These are phyloP conservation scores for Trypanosoma platydactyli DNA, from an alignment of 208 protist species.

Conservation along the genomic window DNA sequence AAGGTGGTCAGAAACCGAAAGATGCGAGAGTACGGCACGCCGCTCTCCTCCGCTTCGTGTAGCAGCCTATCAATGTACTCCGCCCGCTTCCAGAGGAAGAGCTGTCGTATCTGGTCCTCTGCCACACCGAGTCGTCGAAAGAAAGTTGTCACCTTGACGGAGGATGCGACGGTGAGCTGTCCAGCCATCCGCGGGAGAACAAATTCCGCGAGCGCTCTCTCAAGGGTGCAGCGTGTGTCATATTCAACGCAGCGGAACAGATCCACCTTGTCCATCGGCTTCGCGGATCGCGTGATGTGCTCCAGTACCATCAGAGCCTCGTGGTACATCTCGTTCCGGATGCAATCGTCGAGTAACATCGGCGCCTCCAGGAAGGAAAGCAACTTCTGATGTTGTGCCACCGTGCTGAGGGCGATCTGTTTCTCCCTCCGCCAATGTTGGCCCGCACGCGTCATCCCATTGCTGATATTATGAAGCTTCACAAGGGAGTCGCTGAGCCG, in stretches of 20 bases:
- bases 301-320: constrained; percentile 75
- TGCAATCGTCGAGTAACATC: constrained; percentile 59
- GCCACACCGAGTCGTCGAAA: constrained; percentile 50
- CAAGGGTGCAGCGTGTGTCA: constrained; percentile 31
- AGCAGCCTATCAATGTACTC: constrained; percentile 45
- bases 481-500: constrained; percentile 46
- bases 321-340: constrained; percentile 74
- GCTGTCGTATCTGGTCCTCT: constrained; percentile 29
- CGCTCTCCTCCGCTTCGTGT: constrained; percentile 42
- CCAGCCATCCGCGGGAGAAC: constrained; percentile 67
- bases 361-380: constrained; percentile 76
- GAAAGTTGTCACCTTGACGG: constrained; percentile 69
- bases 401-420: constrained; percentile 42
- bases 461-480: constrained; percentile 50
- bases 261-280: constrained; percentile 22
- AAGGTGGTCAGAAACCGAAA: constrained; percentile 65
- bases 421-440: constrained; percentile 67
- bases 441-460: constrained; percentile 41
- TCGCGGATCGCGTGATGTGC: constrained; percentile 50
- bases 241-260: constrained; percentile 29
- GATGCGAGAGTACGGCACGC: constrained; percentile 57
- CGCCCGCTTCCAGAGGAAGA: constrained; percentile 61
- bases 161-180: constrained; percentile 56
- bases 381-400: constrained; percentile 62
- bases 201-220: constrained; percentile 35